Evolutionary conservation across 176 grass and related monocot species (phyloP).

Genomic region (Luzula sylvatica): DNA sequence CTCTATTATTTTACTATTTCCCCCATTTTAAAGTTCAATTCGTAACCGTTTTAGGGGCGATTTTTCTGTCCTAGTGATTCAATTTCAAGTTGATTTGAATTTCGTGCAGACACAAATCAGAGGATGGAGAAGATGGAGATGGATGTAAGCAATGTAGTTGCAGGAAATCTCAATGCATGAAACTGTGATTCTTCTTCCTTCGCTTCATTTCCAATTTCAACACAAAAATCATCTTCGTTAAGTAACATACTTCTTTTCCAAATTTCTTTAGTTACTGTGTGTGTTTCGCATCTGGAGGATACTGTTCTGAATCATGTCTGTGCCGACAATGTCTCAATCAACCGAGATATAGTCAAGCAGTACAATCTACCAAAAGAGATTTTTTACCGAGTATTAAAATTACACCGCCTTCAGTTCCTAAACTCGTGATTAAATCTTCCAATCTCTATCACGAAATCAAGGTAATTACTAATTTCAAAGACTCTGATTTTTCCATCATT

Average conservation of each 20-base stretch:
- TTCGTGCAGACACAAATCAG: neutral
- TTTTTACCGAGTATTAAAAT: too few species aligned
- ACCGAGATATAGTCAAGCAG: neutral
- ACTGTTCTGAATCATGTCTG: conserved; percentile 17
- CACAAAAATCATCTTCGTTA: neutral
- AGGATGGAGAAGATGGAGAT: conserved; percentile 20
- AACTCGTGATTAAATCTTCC: conserved; percentile 8
- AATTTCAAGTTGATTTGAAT: neutral
- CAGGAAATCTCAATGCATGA: conserved; percentile 17
- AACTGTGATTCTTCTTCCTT: conserved; percentile 21
- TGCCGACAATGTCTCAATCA: conserved; percentile 21
- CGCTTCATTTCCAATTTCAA: neutral
- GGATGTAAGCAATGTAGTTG: conserved; percentile 22
- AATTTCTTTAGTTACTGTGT: conserved; percentile 21
- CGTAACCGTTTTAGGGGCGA: neutral
- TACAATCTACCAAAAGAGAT: too few species aligned
- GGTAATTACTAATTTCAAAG: conserved; percentile 5
- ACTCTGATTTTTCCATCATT: neutral
- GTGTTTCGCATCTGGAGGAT: conserved; percentile 18
- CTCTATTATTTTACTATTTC: neutral
- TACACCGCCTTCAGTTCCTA: too few species aligned
- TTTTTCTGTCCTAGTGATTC: neutral
- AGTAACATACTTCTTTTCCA: neutral
- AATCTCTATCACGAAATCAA: conserved; percentile 12
- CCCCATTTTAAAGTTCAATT: neutral